These are phyloP conservation scores for Metschnikowia bowlesiae DNA, from an alignment of 805 yeast genomes.

Conservation along the genomic window DNA sequence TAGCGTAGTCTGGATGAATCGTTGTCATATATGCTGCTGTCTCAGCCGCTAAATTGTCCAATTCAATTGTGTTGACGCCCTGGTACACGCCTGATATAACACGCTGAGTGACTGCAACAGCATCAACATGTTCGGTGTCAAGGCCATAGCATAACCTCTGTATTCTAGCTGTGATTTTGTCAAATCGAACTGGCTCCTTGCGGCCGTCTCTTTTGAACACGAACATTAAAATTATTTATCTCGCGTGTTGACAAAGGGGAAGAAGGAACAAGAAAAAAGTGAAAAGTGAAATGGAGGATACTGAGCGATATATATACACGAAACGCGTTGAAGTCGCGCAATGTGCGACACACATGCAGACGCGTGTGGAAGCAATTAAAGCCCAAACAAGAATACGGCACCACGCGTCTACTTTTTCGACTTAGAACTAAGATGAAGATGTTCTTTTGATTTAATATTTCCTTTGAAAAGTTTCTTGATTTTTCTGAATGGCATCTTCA, in stretches of 20 bases:
- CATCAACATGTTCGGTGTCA: conserved; percentile 87
- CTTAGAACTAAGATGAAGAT: too few species aligned
- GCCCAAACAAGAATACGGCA: background rate
- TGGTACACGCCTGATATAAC: conserved; percentile 95
- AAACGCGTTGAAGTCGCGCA: conserved; percentile 4
- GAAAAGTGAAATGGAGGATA: background rate
- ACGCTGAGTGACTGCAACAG: conserved; percentile 92
- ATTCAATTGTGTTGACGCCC: conserved; percentile 91
- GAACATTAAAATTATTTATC: conserved; percentile 47
- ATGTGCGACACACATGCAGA: conserved; percentile 2
- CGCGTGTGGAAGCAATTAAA: background rate
- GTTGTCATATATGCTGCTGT: conserved; percentile 98
- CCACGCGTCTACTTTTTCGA: background rate
- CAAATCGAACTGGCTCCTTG: conserved; percentile 91
- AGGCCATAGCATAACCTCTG: conserved; percentile 92
- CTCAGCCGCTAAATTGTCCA: conserved; percentile 74
- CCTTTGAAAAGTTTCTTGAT: background rate
- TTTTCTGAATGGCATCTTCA: background rate
- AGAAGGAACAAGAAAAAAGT: background rate
- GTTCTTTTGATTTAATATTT: background rate
- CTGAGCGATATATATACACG: conserved; percentile 2
- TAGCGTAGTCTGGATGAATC: conserved; percentile 95
- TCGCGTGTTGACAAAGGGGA: background rate
- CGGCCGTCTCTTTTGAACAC: conserved; percentile 92
- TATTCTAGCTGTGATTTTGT: conserved; percentile 89